Evolutionary conservation across 495 filamentous ascomycete genomes (phyloP), one percentile per base, ranked within the genome.

Genomic region (Massariosphaeria phaeospora): DNA sequence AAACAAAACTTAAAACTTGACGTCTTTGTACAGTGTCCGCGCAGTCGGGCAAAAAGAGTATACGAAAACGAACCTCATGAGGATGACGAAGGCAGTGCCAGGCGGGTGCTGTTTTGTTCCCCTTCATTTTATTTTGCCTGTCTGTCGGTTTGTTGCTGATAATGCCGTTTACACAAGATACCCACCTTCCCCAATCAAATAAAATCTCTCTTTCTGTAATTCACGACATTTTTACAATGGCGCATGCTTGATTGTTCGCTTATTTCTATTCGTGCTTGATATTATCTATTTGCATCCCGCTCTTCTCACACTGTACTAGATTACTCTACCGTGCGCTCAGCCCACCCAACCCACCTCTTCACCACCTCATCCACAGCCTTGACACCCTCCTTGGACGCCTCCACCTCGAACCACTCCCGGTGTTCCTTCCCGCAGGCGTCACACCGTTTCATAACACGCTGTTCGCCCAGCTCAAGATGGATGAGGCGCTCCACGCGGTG

Each of bases 371-470:
- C 91, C 4, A 97, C 85, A 21, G 70, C 77, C 50, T 73, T 78
- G 10, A 97, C 72, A 0, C 84, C 86, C 10, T 84, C 74, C 61
- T 83, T 79, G 15, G 71, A 80, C 1, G 88, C 89, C 45, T 87
- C 81, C 6, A 97, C 81, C 69, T 93, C 90, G 69, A 99, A 97
- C 93, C 93, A 99, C 69, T 99, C 93, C 31, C 82, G 74, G 70
- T 99, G 94, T 61, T 87, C 84, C 68, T 83, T 88, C 10, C 91
- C 90, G 67, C 93, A 99, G 7, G 79, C 79, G 7, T 72, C 69
- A 66, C 93, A 99, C 38, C 76, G 76, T 15, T 83, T 80, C 55
- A 81, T 76, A 9, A 88, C 72, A 13, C 85, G 79, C 46, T 80
- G 73, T 26, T 84, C 85, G 4, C 73, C 75, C 23, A 99, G 76